These are phyloP conservation scores for Toxoplasma gondii DNA, from an alignment of 169 alveolate genomes.

Conservation along the genomic window DNA sequence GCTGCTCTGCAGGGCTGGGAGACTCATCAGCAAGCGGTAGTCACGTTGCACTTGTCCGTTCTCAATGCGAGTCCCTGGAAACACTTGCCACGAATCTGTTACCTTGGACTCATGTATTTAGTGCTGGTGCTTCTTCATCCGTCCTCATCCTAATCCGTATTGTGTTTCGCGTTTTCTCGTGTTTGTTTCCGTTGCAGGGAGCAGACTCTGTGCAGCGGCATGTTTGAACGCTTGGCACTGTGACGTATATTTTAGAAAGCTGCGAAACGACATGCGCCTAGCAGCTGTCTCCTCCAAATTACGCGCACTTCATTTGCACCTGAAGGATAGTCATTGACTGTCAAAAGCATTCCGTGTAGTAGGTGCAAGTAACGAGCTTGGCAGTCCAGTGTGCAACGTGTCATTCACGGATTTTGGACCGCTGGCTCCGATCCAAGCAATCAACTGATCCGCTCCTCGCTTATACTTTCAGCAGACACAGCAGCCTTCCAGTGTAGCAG, in stretches of 20 bases:
- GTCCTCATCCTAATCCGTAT: background rate
- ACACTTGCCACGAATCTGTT: background rate
- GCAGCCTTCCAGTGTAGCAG: too few species aligned
- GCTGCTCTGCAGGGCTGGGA: background rate
- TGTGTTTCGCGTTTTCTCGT: background rate
- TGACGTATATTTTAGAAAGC: slow-evolving; percentile 48
- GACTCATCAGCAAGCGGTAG: background rate
- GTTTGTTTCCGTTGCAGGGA: slow-evolving; percentile 29
- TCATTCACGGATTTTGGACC: too few species aligned
- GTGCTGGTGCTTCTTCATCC: too few species aligned
- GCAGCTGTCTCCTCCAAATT: background rate
- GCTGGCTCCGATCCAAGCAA: too few species aligned
- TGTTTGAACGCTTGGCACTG: slow-evolving; percentile 68
- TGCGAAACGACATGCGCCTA: slow-evolving; percentile 17
- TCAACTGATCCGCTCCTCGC: too few species aligned
- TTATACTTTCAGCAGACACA: too few species aligned
- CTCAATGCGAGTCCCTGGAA: background rate
- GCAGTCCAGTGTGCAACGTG: too few species aligned
- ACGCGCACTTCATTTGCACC: slow-evolving; percentile 4
- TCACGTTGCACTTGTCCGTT: background rate
- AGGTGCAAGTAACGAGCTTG: too few species aligned
- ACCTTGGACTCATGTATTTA: too few species aligned
- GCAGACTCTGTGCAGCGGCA: slow-evolving; percentile 60
- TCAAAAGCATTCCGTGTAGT: background rate
- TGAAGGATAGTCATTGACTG: background rate